These are phyloP conservation scores for Xenoacremonium recifei DNA, from an alignment of 2,329 filamentous ascomycete genomes.

Conservation along the genomic window DNA sequence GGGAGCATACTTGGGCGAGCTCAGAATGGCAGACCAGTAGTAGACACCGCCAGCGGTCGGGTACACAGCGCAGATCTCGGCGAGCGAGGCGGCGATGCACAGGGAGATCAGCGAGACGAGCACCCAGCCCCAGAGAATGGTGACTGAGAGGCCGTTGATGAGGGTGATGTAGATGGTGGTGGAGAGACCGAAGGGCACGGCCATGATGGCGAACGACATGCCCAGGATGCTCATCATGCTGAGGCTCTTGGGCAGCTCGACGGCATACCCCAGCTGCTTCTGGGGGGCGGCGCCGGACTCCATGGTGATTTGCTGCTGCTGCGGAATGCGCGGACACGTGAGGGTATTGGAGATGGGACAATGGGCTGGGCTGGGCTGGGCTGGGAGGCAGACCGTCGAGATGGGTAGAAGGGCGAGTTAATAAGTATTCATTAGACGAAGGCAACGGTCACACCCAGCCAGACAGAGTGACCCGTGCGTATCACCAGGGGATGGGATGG, in stretches of 20 bases:
- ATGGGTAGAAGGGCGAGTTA: background rate
- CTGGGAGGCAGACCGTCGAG: background rate
- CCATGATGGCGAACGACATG: slow-evolving; percentile 48
- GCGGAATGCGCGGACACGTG: background rate
- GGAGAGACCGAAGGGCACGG: slow-evolving; percentile 48
- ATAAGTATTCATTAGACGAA: background rate
- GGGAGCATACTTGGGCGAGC: slow-evolving; percentile 58
- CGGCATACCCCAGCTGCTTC: slow-evolving; percentile 43
- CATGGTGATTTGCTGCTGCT: slow-evolving; percentile 7
- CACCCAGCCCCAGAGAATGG: slow-evolving; percentile 70
- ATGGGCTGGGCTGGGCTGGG: background rate
- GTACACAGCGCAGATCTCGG: slow-evolving; percentile 69
- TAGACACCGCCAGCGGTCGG: slow-evolving; percentile 62
- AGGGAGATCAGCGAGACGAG: slow-evolving; percentile 67
- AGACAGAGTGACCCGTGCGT: slow-evolving; percentile 6
- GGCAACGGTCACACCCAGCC: background rate
- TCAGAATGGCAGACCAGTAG: slow-evolving; percentile 69
- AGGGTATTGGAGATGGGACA: slow-evolving; percentile 1
- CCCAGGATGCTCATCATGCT: slow-evolving; percentile 47
- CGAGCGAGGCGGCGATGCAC: slow-evolving; percentile 68
- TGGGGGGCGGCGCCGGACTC: slow-evolving; percentile 9
- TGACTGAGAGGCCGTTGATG: slow-evolving; percentile 66
- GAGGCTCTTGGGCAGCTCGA: slow-evolving; percentile 47
- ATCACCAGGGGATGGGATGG: slow-evolving; percentile 1
- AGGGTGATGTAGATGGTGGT: slow-evolving; percentile 51